Evolutionary conservation across 306 rosid genomes (phyloP), one percentile per base, ranked within the genome.

Genomic region (Glycine latifolia): DNA sequence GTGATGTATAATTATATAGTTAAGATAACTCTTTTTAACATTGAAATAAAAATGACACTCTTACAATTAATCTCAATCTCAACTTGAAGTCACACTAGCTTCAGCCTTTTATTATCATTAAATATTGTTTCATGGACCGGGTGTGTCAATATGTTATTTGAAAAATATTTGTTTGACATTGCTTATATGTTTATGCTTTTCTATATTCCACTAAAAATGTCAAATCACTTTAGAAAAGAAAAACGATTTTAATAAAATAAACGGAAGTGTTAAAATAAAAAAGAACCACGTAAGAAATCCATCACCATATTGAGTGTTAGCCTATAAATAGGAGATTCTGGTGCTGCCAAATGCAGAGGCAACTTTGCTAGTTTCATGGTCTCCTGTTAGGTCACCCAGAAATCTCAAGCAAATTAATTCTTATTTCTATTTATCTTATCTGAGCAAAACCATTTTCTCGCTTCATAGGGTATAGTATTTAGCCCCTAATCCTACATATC

Each of bases 321-420:
- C 15, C 43, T 68, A 68, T 69, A 69, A 46, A 69, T 69, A 69
- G 74, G 74, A 10, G 43, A 46, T 14, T 10, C 56, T 16, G 56
- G 56, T 13, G 0, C 41, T 16, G 16, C 15, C 5, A 16, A 69
- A 69, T 46, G 39, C 37, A 69, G 10, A 16, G 17, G 9, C 39
- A 68, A 68, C 31, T 14, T 33, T 2, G 8, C 14, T 35, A 35
- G 6, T 66, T 41, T 66, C 49, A 4, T 39, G 6, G 7, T 39
- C 44, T 39, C 44, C 1, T 39, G 5, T 66, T 58, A 58, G 39
- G 11, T 63, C 44, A 20, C 48, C 7, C 72, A 65, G 20, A 37
- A 65, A 65, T 41, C 71, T 67, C 71, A 35, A 65, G 11, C 43
- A 37, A 37, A 7, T 17, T 58, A 39, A 0, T 66, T 66, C 71